phyloP scores from a whole-genome alignment of 2,329 filamentous ascomycete genomes.

The Aschersonia sp. region DNA sequence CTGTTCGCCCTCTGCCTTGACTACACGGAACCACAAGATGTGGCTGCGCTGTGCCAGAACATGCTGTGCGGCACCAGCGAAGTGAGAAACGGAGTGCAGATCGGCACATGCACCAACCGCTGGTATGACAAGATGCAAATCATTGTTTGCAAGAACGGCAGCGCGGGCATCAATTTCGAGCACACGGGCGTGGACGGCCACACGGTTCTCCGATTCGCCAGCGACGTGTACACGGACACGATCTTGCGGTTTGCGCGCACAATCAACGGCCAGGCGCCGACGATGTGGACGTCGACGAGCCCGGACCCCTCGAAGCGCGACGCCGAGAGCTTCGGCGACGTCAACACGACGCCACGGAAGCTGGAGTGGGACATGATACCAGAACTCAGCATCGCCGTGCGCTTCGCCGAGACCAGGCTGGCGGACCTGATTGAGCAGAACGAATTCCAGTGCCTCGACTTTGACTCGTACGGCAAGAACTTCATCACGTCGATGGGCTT shows the following conservation, averaged over 20 bases:
- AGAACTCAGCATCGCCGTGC: slow-evolving; percentile 76
- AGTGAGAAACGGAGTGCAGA: slow-evolving; percentile 84
- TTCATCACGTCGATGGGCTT: slow-evolving; percentile 97
- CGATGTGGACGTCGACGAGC: slow-evolving; percentile 77
- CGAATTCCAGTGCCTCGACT: slow-evolving; percentile 87
- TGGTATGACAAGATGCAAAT: slow-evolving; percentile 99
- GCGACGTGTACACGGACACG: slow-evolving; percentile 93
- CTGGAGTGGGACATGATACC: slow-evolving; percentile 96
- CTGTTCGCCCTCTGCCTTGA: slow-evolving; percentile 88
- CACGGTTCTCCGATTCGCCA: slow-evolving; percentile 89
- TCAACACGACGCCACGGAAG: slow-evolving; percentile 87
- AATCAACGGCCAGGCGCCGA: slow-evolving; percentile 88
- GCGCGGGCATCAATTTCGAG: slow-evolving; percentile 97
- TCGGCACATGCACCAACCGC: slow-evolving; percentile 92
- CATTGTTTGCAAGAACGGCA: slow-evolving; percentile 97
- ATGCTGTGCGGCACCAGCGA: slow-evolving; percentile 95
- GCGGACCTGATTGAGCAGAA: slow-evolving; percentile 94
- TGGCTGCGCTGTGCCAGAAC: slow-evolving; percentile 83
- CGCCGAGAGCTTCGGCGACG: slow-evolving; percentile 80
- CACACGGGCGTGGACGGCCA: slow-evolving; percentile 97
- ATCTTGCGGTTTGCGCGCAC: slow-evolving; percentile 89
- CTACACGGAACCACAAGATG: slow-evolving; percentile 71
- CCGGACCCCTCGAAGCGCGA: slow-evolving; percentile 89
- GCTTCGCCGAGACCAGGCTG: slow-evolving; percentile 87
- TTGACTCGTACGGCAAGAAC: slow-evolving; percentile 81